Evolutionary conservation across 2,329 filamentous ascomycete species (phyloP).

Genomic region (Rhynchosporium agropyri): DNA sequence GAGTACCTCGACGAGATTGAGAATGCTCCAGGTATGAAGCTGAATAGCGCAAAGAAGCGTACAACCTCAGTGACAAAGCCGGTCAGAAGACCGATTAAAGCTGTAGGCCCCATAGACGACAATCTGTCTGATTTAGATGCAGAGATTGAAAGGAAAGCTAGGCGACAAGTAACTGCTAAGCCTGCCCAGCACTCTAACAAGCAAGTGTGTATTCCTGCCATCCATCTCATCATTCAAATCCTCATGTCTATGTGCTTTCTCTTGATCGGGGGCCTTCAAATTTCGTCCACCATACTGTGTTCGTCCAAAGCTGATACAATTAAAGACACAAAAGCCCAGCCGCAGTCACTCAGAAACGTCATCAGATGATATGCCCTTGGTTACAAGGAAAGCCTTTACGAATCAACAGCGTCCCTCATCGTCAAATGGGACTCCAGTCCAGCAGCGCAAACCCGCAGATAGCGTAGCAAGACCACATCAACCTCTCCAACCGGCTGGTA

Average conservation of each 20-base stretch:
- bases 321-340: background rate
- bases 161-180: background rate
- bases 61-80: background rate
- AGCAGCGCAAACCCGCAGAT: background rate
- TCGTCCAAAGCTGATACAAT: background rate
- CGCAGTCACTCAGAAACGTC: background rate
- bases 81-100: background rate
- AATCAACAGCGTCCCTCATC: background rate
- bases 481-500: background rate
- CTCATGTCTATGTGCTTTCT: background rate
- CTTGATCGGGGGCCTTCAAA: background rate
- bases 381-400: background rate
- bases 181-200: background rate
- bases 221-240: too few relatives aligned
- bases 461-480: background rate
- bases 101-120: background rate
- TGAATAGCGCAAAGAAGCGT: background rate
- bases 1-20: conserved; percentile 28
- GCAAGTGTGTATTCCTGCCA: background rate
- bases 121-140: conserved; percentile 5
- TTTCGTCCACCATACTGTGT: background rate
- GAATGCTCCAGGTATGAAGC: conserved; percentile 13
- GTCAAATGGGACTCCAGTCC: background rate
- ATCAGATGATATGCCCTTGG: conserved; percentile 3
- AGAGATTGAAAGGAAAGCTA: conserved; percentile 3